phyloP scores from a whole-genome alignment of 1,139 yeast species.

The Blastobotrys indianensis region DNA sequence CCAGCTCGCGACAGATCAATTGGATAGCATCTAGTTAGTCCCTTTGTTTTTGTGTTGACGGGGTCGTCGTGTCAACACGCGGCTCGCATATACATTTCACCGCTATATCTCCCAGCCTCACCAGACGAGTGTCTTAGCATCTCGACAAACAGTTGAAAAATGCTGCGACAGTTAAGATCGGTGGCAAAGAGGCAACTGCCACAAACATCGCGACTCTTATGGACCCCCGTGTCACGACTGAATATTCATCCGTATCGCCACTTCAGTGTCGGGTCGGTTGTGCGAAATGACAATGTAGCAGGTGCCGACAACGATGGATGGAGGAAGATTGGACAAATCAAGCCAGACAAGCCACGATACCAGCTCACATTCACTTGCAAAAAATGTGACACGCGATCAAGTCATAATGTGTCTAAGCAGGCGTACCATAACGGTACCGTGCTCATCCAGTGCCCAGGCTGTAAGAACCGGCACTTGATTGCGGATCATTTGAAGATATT shows the following conservation, averaged over 20 bases:
- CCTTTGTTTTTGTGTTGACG: too few species aligned
- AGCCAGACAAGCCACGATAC: slow-evolving; percentile 53
- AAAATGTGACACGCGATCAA: slow-evolving; percentile 74
- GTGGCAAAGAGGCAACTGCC: slow-evolving; percentile 1
- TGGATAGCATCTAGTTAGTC: too few species aligned
- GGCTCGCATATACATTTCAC: too few species aligned
- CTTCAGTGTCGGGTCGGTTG: neutral
- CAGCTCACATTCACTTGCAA: slow-evolving; percentile 93
- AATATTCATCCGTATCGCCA: too few species aligned
- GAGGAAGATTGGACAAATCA: slow-evolving; percentile 14
- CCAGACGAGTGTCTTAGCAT: too few species aligned
- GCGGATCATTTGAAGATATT: slow-evolving; percentile 90
- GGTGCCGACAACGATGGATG: slow-evolving; percentile 7
- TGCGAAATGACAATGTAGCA: neutral
- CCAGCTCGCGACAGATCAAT: too few species aligned
- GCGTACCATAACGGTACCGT: slow-evolving; percentile 87
- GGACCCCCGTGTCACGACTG: neutral
- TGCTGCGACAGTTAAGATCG: neutral
- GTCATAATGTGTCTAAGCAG: slow-evolving; percentile 85
- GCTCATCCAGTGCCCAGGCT: slow-evolving; percentile 85
- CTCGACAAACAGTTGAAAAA: neutral
- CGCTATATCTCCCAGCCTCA: too few species aligned
- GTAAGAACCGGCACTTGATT: slow-evolving; percentile 80
- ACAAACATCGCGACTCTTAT: neutral
- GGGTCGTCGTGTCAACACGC: too few species aligned